phyloP scores from a whole-genome alignment of 768 basidiomycete genomes.

The Royoungia palumana region DNA sequence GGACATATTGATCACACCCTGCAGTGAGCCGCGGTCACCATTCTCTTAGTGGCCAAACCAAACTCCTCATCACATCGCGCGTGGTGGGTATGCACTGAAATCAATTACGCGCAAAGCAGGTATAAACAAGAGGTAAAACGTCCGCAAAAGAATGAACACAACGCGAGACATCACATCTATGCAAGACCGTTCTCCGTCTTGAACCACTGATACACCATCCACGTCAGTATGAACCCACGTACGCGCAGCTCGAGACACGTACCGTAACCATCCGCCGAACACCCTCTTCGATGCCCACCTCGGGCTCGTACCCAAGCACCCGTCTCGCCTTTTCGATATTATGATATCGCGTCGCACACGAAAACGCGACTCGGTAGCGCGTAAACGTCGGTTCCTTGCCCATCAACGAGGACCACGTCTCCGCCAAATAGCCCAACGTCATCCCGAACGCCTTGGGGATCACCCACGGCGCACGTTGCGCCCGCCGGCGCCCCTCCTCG shows the following conservation, averaged over 20 bases:
- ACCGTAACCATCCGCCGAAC: constrained; percentile 75
- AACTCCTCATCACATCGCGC: too few relatives aligned
- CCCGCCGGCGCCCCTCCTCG: constrained; percentile 41
- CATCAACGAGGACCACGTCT: constrained; percentile 67
- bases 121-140: constrained; percentile 8
- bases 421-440: constrained; percentile 64
- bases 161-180: constrained; percentile 6
- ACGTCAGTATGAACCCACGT: not conserved
- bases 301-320: constrained; percentile 90
- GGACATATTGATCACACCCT: too few relatives aligned
- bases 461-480: constrained; percentile 37
- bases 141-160: too few relatives aligned
- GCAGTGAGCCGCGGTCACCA: too few relatives aligned
- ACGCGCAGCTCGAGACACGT: constrained; percentile 20
- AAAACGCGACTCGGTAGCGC: constrained; percentile 75
- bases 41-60: too few relatives aligned
- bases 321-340: constrained; percentile 93
- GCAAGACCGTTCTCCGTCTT: constrained; percentile 30
- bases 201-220: constrained; percentile 20
- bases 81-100: too few relatives aligned
- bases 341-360: constrained; percentile 78
- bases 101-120: not conserved
- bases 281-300: constrained; percentile 86
- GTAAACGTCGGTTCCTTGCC: constrained; percentile 88
- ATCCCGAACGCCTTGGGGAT: constrained; percentile 68